A percentile compares a stretch with the other conserved stretches of the same genome.
phyloP scores from a whole-genome alignment of 805 yeast species.

The Middelhovenomyces tepae region DNA sequence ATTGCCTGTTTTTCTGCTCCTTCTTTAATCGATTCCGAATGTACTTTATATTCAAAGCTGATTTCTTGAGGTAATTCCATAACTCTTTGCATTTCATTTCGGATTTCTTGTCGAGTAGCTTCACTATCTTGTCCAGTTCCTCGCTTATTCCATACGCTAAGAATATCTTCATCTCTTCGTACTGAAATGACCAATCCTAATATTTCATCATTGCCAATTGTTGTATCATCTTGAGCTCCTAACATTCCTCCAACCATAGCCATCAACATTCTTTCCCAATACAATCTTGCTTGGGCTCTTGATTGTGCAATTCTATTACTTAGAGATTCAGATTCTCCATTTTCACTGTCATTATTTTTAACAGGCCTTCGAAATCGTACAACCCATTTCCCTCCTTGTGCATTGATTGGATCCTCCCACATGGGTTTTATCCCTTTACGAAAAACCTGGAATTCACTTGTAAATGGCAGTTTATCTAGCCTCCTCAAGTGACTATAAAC shows the following conservation, averaged over 20 bases:
- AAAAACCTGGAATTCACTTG: constrained; percentile 47
- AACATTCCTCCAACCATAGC: constrained; percentile 42
- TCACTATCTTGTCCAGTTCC: constrained; percentile 25
- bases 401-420: constrained; percentile 59
- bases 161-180: constrained; percentile 49
- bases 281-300: constrained; percentile 16
- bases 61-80: constrained; percentile 12
- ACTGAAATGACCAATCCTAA: constrained; percentile 53
- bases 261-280: constrained; percentile 39
- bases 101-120: too few relatives aligned
- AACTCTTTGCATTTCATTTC: constrained; percentile 10
- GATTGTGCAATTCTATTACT: too few relatives aligned
- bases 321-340: too few relatives aligned
- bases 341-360: constrained; percentile 14
- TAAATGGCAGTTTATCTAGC: constrained; percentile 19
- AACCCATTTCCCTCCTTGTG: constrained; percentile 56
- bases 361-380: constrained; percentile 37
- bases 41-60: constrained; percentile 23
- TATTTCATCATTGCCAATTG: constrained; percentile 25
- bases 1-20: constrained; percentile 5
- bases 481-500: constrained; percentile 54
- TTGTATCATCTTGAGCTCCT: constrained; percentile 19
- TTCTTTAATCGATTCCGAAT: constrained; percentile 24
- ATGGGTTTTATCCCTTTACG: constrained; percentile 53
- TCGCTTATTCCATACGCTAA: constrained; percentile 51